phyloP scores from a whole-genome alignment of 305 asterid species.

The Fraxinus latifolia region DNA sequence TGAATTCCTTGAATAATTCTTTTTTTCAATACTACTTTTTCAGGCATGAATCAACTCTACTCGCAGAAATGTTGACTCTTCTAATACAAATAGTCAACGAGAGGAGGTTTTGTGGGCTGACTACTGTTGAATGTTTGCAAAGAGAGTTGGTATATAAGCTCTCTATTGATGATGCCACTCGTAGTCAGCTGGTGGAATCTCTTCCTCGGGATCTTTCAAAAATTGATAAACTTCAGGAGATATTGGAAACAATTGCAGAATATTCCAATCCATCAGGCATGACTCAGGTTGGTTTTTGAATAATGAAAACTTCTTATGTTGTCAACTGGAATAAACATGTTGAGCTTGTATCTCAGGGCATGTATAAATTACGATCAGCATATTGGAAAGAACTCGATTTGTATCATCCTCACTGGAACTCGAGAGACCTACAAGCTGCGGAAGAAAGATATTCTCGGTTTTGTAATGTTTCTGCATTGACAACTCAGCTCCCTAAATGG shows the following conservation, averaged over 20 bases:
- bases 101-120: constrained; percentile 83
- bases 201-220: constrained; percentile 85
- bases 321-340: constrained; percentile 6
- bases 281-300: constrained; percentile 66
- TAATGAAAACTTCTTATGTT: constrained; percentile 4
- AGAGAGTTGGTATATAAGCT: constrained; percentile 84
- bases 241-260: constrained; percentile 72
- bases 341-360: constrained; percentile 54
- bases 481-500: constrained; percentile 91
- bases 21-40: constrained; percentile 22
- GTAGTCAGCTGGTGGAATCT: constrained; percentile 85
- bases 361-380: constrained; percentile 63
- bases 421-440: constrained; percentile 86
- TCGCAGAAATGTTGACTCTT: constrained; percentile 82
- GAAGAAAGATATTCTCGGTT: constrained; percentile 89
- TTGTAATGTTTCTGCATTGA: constrained; percentile 80
- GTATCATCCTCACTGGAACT: constrained; percentile 92
- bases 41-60: constrained; percentile 80
- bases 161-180: constrained; percentile 84
- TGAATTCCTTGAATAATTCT: constrained; percentile 16
- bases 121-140: constrained; percentile 74
- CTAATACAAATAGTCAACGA: constrained; percentile 88
- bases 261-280: constrained; percentile 93
- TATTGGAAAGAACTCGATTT: constrained; percentile 94
- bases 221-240: constrained; percentile 68